Conservation (phyloP, 345 rosid species). For the Erucastrum elatum region DNA sequence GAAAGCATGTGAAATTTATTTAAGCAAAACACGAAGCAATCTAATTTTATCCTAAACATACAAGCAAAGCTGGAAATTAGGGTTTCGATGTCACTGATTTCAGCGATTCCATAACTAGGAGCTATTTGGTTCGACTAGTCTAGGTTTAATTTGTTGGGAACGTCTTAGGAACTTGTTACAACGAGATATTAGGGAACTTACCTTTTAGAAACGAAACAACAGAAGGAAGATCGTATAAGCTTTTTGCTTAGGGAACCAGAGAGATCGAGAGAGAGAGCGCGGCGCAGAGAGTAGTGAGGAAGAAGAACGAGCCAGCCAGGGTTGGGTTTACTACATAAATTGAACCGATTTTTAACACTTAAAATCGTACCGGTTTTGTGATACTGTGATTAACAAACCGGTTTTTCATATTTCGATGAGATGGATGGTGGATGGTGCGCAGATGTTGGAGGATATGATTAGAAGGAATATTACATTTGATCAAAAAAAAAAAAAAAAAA, state of each 20-base stretch:
- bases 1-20: background rate
- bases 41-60: background rate
- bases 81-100: background rate
- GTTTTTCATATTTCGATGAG: too few relatives aligned
- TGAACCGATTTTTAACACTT: slow-evolving; percentile 14
- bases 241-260: background rate
- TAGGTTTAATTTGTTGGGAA: background rate
- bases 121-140: background rate
- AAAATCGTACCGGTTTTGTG: background rate
- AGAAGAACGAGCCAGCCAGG: slow-evolving; percentile 25
- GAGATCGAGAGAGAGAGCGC: slow-evolving; percentile 8
- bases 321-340: slow-evolving; percentile 11
- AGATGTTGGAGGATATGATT: too few relatives aligned
- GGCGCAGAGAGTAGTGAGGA: slow-evolving; percentile 16
- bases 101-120: background rate
- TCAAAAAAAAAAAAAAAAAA: too few relatives aligned
- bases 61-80: slow-evolving; percentile 1
- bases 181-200: background rate
- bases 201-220: background rate
- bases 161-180: background rate
- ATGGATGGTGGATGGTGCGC: too few relatives aligned
- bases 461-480: too few relatives aligned
- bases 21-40: background rate
- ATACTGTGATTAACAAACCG: background rate
- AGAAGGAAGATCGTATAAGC: slow-evolving; percentile 15